phyloP scores from a whole-genome alignment of 2,329 filamentous ascomycete species.

The Claviceps sp. region DNA sequence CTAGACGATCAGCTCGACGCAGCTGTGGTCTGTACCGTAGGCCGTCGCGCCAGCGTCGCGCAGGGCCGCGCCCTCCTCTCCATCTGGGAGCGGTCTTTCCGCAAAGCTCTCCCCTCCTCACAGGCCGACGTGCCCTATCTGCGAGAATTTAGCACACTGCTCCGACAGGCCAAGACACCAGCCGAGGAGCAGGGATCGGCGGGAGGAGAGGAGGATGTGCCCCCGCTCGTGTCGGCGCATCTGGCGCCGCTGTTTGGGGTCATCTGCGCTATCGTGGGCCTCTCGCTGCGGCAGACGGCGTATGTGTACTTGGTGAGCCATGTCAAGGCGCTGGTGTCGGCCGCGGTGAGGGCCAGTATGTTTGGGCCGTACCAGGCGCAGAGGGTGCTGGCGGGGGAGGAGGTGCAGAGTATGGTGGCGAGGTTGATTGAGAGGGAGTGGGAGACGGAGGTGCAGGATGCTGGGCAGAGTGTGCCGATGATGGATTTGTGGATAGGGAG shows the following conservation, averaged over 20 bases:
- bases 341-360: slow-evolving; percentile 62
- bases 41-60: slow-evolving; percentile 57
- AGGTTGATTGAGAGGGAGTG: slow-evolving; percentile 47
- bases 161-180: slow-evolving; percentile 11
- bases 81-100: slow-evolving; percentile 64
- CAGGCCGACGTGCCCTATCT: slow-evolving; percentile 17
- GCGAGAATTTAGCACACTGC: slow-evolving; percentile 22
- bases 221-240: slow-evolving; percentile 40
- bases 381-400: slow-evolving; percentile 48
- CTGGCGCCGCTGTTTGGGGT: slow-evolving; percentile 59
- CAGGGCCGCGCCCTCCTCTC: slow-evolving; percentile 63
- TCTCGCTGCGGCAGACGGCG: slow-evolving; percentile 48
- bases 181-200: slow-evolving; percentile 3
- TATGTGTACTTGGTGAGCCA: slow-evolving; percentile 68
- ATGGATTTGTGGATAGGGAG: slow-evolving; percentile 76
- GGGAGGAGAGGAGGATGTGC: slow-evolving; percentile 21
- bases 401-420: slow-evolving; percentile 44
- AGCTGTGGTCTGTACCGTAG: slow-evolving; percentile 65
- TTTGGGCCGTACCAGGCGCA: slow-evolving; percentile 75
- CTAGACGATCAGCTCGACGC: slow-evolving; percentile 70
- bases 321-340: slow-evolving; percentile 61
- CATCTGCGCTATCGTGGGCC: slow-evolving; percentile 46
- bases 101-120: slow-evolving; percentile 18
- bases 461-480: slow-evolving; percentile 61
- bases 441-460: slow-evolving; percentile 45